phyloP scores from a whole-genome alignment of 345 rosid genomes.

The Eucalyptus regnans region DNA sequence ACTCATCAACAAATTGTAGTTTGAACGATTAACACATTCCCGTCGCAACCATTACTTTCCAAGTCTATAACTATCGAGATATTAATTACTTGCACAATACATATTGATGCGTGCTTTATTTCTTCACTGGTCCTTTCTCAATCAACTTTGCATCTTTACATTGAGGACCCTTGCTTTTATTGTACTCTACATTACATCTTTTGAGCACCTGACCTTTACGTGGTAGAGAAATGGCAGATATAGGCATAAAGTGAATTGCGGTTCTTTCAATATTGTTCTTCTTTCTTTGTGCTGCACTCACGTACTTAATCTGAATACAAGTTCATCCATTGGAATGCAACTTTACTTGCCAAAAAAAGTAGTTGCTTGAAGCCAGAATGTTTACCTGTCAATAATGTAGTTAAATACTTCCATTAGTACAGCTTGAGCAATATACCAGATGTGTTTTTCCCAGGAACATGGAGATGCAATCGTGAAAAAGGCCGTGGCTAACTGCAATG shows the following conservation, averaged over 20 bases:
- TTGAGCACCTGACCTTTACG: not conserved
- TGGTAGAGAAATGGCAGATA: not conserved
- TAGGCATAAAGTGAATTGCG: not conserved
- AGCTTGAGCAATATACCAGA: not conserved
- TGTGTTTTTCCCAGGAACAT: not conserved
- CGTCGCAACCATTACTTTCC: not conserved
- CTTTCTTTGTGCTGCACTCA: not conserved
- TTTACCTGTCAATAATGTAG: not conserved
- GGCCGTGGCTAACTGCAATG: not conserved
- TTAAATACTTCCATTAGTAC: not conserved
- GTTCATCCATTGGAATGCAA: not conserved
- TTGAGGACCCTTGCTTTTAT: accelerated
- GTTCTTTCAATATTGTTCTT: not conserved
- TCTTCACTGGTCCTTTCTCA: not conserved
- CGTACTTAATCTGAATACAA: not conserved
- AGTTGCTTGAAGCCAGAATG: not conserved
- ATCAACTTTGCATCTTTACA: not conserved
- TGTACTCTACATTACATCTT: not conserved
- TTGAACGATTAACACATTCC: not conserved
- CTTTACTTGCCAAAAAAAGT: not conserved
- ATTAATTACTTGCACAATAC: not conserved
- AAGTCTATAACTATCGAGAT: not conserved
- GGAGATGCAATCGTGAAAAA: too few species aligned
- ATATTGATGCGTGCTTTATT: not conserved
- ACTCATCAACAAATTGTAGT: not conserved